A percentile compares a stretch with the other conserved stretches of the same genome.
Evolutionary conservation across 129 eudicot species (phyloP).

Genomic region (Arctium minus): DNA sequence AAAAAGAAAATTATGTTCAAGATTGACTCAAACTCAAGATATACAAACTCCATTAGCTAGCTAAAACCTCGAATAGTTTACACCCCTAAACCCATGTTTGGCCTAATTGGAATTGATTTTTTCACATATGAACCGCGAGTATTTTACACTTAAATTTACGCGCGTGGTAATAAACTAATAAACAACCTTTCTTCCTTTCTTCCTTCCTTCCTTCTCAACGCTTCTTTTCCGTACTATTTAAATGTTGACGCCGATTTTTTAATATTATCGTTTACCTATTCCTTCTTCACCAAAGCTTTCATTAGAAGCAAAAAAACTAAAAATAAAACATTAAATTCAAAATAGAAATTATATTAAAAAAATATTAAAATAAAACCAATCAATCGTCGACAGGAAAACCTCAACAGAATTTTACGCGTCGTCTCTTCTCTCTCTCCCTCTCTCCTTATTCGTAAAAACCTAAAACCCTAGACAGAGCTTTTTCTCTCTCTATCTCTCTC

Average conservation of each 20-base stretch:
- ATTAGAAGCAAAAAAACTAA: slow-evolving; percentile 15
- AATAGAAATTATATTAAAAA: not conserved
- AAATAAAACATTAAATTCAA: not conserved
- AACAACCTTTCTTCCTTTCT: not conserved
- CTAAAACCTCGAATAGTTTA: too few relatives aligned
- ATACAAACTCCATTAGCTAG: too few relatives aligned
- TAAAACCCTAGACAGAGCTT: slow-evolving; percentile 33
- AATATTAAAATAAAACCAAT: slow-evolving; percentile 9
- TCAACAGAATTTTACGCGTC: slow-evolving; percentile 38
- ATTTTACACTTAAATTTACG: not conserved
- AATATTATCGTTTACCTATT: slow-evolving; percentile 33
- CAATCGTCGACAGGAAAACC: slow-evolving; percentile 17
- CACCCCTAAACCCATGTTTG: too few relatives aligned
- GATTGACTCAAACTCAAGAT: too few relatives aligned
- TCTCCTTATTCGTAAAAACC: slow-evolving; percentile 17
- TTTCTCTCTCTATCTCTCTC: slow-evolving; percentile 4
- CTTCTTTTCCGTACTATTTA: slow-evolving; percentile 35
- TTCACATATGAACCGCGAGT: not conserved
- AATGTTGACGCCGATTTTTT: slow-evolving; percentile 44
- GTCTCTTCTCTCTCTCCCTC: slow-evolving; percentile 31
- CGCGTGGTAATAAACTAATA: slow-evolving; percentile 18
- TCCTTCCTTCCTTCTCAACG: slow-evolving; percentile 1
- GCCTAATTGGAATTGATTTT: too few relatives aligned
- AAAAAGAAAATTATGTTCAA: too few relatives aligned
- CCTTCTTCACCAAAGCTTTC: slow-evolving; percentile 27